Base-by-base conservation (phyloP, 768 basidiomycete species). In the Suillus subaureus region DNA sequence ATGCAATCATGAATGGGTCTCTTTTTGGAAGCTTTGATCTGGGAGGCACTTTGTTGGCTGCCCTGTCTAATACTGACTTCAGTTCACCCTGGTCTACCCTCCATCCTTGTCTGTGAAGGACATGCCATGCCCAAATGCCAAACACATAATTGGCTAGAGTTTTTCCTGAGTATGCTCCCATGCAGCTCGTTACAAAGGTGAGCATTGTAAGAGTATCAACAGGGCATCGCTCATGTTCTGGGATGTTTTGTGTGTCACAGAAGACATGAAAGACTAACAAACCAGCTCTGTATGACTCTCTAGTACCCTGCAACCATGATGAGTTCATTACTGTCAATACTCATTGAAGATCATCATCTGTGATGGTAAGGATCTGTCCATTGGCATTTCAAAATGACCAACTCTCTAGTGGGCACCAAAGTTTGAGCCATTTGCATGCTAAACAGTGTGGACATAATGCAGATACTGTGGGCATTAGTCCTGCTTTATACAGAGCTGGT, bases 251-350 rank as follows among this genome's bases (percentile, higher is more conserved):
- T 6, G n/a, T 64, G 64, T 85, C 79, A 62, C 83, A 84, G 63
- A 79, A 83, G 0, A 78, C 69, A 40, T 84, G 83, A 51, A 51
- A 85, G 0, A 72, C 66, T 0, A 82, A 69, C 0, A 85, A 71
- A 2, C 83, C 81, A 0, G 79, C 65, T 0, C 79, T 79, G 64
- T 85, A 84, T 0, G 75, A 69, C 21, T 73, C 72, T 2, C 62
- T 45, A 0, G 82, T 84, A 11, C 67, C 62, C 6, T 73, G 67
- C 0, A 70, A 72, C 76, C 75, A 82, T 0, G 74, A 72, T 0
- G 56, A 37, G 1, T 40, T 45, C 15, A 79, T 67, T 2, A 47
- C 45, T 2, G n/a, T 23, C 3, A 47, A 4, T 12, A 47, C n/a
- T 2, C 12, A 4, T 47, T 47, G 4, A 0, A 47, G n/a, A 8